Base-by-base conservation (phyloP, 2,329 filamentous ascomycete genomes). In the Aphanoascus verrucosus region DNA sequence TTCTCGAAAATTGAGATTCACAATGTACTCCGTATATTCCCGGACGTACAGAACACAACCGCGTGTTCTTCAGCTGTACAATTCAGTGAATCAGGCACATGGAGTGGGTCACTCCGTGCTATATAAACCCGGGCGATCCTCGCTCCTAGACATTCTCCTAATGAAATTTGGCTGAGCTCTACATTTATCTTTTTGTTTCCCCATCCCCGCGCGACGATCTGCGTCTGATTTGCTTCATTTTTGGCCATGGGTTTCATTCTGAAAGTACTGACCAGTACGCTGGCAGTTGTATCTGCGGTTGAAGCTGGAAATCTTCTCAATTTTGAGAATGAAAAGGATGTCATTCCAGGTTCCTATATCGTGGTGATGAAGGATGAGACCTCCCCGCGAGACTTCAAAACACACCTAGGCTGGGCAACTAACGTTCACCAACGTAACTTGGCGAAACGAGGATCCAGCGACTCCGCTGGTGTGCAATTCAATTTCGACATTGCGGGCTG, bases 401-500 rank as follows among this genome's bases (percentile, higher is more conserved):
- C 34, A 6, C 48, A 52, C 19, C 12, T 40, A 37, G 37, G 31
- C 23, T 48, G 49, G 48, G 43, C 47, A 7, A n/a, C 35, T 19
- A 40, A 31, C n/a, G 43, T 52, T 38, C 47, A 43, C n/a, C 32
- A 38, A 6, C 32, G 40, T 23, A 52, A 52, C 32, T 15, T 46
- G 14, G 50, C 32, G 46, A 52, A 40, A 15, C 43, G 37, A 20
- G 37, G 20, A 19, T 35, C 17, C 5, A 23, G 37, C 31, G 5
- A n/a, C 38, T 41, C 38, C 17, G 14, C 28, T 14, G 48, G 49
- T 12, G 9, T 53, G n/a, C 46, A 56, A 40, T 47, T 49, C 17
- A 51, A 51, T n/a, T 58, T 56, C 37, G 46, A 58, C 43, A 52
- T 58, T 42, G 42, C 15, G 23, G 56, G 52, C 6, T 43, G 50